phyloP scores from a whole-genome alignment of 2,329 filamentous ascomycete species.

The Diaporthe ampelina region DNA sequence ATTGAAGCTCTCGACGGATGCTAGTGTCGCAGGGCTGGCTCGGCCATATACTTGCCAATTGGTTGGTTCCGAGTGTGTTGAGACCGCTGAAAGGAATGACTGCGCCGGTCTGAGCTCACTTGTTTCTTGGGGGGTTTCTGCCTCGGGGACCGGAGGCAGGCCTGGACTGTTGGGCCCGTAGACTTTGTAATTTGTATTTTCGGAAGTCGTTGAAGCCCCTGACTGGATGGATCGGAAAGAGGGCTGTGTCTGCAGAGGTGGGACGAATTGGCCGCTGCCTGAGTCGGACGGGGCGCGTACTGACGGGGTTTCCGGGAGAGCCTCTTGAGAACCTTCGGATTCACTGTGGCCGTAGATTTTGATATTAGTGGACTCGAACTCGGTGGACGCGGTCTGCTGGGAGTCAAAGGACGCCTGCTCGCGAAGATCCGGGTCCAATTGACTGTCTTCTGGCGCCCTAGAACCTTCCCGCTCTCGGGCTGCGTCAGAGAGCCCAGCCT shows the following conservation, averaged over 20 bases:
- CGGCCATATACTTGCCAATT: constrained; percentile 64
- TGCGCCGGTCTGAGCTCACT: constrained; percentile 44
- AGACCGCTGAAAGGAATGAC: constrained; percentile 52
- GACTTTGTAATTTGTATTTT: constrained; percentile 64
- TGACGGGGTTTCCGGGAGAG: constrained; percentile 5
- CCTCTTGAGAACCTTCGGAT: constrained; percentile 39
- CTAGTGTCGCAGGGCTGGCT: constrained; percentile 53
- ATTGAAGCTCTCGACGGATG: constrained; percentile 57
- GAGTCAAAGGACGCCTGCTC: constrained; percentile 57
- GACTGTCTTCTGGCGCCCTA: constrained; percentile 18
- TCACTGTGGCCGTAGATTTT: constrained; percentile 64
- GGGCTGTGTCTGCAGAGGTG: constrained; percentile 36
- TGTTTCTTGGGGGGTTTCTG: constrained; percentile 28
- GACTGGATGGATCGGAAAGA: constrained; percentile 39
- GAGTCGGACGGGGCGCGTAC: constrained; percentile 24
- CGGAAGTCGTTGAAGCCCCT: constrained; percentile 58
- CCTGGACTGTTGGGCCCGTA: constrained; percentile 58
- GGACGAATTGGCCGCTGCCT: constrained; percentile 31
- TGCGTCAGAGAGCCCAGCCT: constrained; percentile 11
- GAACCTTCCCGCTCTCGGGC: constrained; percentile 2
- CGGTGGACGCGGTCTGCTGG: constrained; percentile 58
- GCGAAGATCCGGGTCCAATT: constrained; percentile 37
- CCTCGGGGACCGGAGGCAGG: constrained; percentile 39
- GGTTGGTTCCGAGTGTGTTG: constrained; percentile 59
- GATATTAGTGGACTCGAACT: constrained; percentile 68